Evolutionary conservation across 2,329 filamentous ascomycete species (phyloP).

Genomic region (Alternaria arbusti): DNA sequence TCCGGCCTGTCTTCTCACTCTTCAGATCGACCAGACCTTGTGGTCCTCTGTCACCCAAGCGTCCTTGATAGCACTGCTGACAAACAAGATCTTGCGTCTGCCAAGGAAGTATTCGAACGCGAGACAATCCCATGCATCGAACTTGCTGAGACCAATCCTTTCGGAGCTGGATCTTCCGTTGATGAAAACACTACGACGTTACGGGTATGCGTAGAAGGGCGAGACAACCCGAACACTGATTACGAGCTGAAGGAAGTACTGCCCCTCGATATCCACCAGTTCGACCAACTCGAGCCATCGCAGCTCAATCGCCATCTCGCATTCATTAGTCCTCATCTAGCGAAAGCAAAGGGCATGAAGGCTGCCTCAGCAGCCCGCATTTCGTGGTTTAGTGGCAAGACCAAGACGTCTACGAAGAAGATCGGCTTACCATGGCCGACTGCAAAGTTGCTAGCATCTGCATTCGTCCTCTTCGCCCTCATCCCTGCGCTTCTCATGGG

Average conservation of each 20-base stretch:
- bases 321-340: constrained; percentile 35
- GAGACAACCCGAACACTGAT: constrained; percentile 22
- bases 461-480: constrained; percentile 25
- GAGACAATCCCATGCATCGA: constrained; percentile 40
- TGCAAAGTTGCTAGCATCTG: constrained; percentile 12
- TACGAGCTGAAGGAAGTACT: constrained; percentile 39
- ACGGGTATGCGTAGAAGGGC: constrained; percentile 41
- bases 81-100: constrained; percentile 25
- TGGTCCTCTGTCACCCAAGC: constrained; percentile 39
- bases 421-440: not conserved
- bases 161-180: constrained; percentile 26
- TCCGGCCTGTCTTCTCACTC: constrained; percentile 6
- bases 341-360: constrained; percentile 4
- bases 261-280: constrained; percentile 42
- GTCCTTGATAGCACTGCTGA: constrained; percentile 15
- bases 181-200: constrained; percentile 30
- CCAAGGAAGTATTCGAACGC: constrained; percentile 30
- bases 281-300: constrained; percentile 42
- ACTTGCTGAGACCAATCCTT: constrained; percentile 37
- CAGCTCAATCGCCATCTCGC: constrained; percentile 49
- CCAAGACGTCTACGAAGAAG: constrained; percentile 15
- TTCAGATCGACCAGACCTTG: constrained; percentile 34
- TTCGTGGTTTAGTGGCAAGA: constrained; percentile 6
- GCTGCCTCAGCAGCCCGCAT: constrained; percentile 1
- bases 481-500: constrained; percentile 22